Conservation (phyloP, 2,329 filamentous ascomycete genomes). For the Colletotrichum gigasporum region DNA sequence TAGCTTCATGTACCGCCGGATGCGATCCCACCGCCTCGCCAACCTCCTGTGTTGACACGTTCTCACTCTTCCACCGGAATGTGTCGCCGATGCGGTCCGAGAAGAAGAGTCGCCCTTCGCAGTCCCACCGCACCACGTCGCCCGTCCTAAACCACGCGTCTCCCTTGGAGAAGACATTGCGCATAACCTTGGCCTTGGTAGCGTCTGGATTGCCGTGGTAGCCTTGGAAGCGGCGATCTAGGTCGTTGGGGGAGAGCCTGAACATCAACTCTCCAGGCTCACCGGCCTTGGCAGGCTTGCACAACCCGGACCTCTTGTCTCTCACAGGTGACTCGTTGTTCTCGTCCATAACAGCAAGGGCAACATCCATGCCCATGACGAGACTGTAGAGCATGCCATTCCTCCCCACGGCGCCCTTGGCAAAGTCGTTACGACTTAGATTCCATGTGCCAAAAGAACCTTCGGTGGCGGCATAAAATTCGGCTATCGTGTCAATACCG, state of each 20-base stretch:
- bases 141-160: conserved; percentile 87
- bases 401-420: conserved; percentile 81
- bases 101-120: conserved; percentile 80
- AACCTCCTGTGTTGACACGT: conserved; percentile 85
- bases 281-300: conserved; percentile 64
- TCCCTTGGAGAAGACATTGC: conserved; percentile 76
- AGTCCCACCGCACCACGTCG: conserved; percentile 79
- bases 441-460: conserved; percentile 78
- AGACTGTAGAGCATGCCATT: conserved; percentile 69
- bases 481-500: conserved; percentile 75
- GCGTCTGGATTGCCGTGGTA: conserved; percentile 81
- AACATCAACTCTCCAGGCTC: conserved; percentile 81
- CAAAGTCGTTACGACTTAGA: conserved; percentile 75
- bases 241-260: conserved; percentile 72
- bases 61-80: conserved; percentile 85
- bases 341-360: conserved; percentile 76
- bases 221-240: conserved; percentile 76
- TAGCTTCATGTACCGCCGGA: conserved; percentile 76
- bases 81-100: conserved; percentile 83
- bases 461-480: conserved; percentile 86
- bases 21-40: conserved; percentile 77
- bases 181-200: conserved; percentile 77
- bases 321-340: conserved; percentile 74
- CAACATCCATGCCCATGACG: conserved; percentile 59
- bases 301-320: conserved; percentile 75